These are phyloP conservation scores for Chytriomyces sp. DNA, from an alignment of 192 early-diverging fungal species.

Conservation along the genomic window DNA sequence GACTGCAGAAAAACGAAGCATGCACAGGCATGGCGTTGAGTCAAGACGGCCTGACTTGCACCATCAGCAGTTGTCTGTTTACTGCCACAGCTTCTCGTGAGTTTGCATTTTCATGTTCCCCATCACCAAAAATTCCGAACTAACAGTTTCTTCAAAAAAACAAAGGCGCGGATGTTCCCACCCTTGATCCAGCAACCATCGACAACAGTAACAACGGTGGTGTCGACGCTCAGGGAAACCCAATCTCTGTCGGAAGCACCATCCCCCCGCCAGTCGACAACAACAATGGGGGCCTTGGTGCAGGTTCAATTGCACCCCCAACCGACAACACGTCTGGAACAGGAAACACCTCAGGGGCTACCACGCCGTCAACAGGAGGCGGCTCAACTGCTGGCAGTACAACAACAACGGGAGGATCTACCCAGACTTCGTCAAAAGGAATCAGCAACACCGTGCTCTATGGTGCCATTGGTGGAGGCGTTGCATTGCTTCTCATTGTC, in stretches of 20 bases:
- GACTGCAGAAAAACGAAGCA: conserved; percentile 15
- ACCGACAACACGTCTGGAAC: background rate
- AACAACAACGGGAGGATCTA: background rate
- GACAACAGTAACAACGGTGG: background rate
- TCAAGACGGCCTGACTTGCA: conserved; percentile 6
- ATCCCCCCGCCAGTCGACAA: background rate
- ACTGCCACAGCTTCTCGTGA: conserved; percentile 13
- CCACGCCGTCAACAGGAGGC: background rate
- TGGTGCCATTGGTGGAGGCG: background rate
- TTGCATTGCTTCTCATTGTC: background rate
- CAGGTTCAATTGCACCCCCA: background rate
- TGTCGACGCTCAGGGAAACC: background rate
- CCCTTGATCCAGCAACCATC: background rate
- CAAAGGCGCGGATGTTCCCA: background rate
- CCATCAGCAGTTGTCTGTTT: conserved; percentile 19
- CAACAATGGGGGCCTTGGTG: background rate
- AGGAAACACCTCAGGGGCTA: background rate
- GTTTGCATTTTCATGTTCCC: background rate
- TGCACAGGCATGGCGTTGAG: conserved; percentile 28
- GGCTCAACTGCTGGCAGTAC: background rate
- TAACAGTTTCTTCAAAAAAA: background rate
- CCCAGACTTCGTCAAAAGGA: background rate
- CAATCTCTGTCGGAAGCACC: background rate
- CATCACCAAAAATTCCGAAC: background rate
- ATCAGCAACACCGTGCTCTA: background rate